Percentiles rank a stretch among this genome's conserved stretches.
phyloP scores from a whole-genome alignment of 371 early-diverging fungal genomes.

The Mortierella sp. region DNA sequence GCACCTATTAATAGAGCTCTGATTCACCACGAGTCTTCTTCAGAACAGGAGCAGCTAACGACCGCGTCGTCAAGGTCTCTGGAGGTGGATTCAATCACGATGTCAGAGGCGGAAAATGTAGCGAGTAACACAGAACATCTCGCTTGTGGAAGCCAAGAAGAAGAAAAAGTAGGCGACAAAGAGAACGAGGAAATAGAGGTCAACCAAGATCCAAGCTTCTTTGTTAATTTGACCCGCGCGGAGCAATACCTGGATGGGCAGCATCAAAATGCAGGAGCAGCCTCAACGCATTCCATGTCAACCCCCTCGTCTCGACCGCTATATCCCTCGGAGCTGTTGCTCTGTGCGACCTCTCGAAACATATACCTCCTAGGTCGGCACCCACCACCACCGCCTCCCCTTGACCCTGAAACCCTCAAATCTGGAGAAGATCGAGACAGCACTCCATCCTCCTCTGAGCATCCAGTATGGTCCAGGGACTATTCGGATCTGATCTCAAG shows the following conservation, averaged over 20 bases:
- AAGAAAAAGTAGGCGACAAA: background rate
- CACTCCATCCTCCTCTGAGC: background rate
- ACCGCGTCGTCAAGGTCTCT: constrained; percentile 4
- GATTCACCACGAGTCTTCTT: constrained; percentile 26
- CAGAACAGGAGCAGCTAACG: constrained; percentile 25
- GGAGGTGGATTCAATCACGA: background rate
- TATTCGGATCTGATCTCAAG: background rate
- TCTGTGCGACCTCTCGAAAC: constrained; percentile 43
- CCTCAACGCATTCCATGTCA: background rate
- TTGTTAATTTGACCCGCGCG: background rate
- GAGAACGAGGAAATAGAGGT: background rate
- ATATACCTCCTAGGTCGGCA: constrained; percentile 38
- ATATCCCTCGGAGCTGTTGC: constrained; percentile 25
- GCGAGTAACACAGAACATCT: background rate
- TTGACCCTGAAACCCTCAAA: background rate
- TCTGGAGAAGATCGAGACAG: background rate
- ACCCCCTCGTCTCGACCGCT: background rate
- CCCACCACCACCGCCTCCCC: background rate
- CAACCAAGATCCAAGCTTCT: constrained; percentile 8
- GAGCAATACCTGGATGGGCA: background rate
- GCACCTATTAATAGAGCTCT: constrained; percentile 6
- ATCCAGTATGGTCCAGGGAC: background rate
- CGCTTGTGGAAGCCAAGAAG: background rate
- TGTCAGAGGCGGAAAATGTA: background rate
- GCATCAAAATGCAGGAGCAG: background rate